Evolutionary conservation across 148 eudicot species (phyloP), one percentile per base, ranked within the genome.

Genomic region (Silene uniflora): DNA sequence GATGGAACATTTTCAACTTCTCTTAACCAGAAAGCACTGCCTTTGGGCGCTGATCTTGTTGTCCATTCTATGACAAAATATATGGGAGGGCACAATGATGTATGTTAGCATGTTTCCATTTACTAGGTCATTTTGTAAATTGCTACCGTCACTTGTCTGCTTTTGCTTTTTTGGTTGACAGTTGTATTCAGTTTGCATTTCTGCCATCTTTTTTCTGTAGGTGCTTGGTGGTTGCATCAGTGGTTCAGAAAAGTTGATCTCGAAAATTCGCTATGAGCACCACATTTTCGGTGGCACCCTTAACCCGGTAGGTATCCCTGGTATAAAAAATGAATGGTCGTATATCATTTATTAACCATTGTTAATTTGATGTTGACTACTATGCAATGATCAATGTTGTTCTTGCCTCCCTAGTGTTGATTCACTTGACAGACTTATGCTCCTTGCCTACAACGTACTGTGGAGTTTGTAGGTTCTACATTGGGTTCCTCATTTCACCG

Each of bases 1-100:
- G 98, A 93, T 75, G 98, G 98, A 73, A 93, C 98, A 52, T 91
- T 93, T 82, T 97, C 97, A 55, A 88, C 97, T 35, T 93, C 98
- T 75, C 85, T 93, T 47, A 93, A 93, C 87, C 98, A 93, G 88
- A 91, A 93, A 80, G 98, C 90, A 69, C 87, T 91, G 76, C 88
- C 97, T 39, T 88, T 93, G 71, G 98, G 96, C 23, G 96, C 96
- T 78, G 96, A 93, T 77, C 76, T 93, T 81, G 85, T 93, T 83
- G 69, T 90, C 64, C 91, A 90, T 82, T 93, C 98, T 61, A 84
- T 87, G 76, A 93, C 98, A 46, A 93, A 93, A 74, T 93, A 71
- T 75, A 84, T 93, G 68, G 96, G 76, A 1, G 96, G 98, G 64
- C 96, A 93, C 78, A 93, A 89, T 83, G 96, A 93, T 86, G 98